Evolutionary conservation across 257 asterid species (phyloP), one percentile per base, ranked within the genome.

Genomic region (Perilla frutescens): DNA sequence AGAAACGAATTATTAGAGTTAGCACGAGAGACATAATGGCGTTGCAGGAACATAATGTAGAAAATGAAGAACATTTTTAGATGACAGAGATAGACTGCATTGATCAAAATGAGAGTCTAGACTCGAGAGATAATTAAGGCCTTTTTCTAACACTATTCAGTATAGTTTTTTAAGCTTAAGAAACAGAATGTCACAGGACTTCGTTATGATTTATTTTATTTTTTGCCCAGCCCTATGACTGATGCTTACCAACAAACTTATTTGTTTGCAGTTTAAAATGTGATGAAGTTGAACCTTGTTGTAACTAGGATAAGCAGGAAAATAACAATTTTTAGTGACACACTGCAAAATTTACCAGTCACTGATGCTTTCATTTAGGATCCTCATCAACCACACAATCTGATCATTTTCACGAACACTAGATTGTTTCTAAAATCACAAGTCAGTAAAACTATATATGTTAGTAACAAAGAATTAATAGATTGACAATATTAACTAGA

Each of bases 341-440:
- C 12, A 45, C 7, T 44, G 59, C 26, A 29, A 48, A 59, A 8
- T 32, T 78, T 84, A 90, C 96, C 96, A 87, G 78, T 81, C 79
- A 72, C 86, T 76, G 49, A 67, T 66, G 75, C 88, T 86, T 66
- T 83, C 83, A 44, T 82, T 78, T 49, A 90, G 80, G 47, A 70
- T 79, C 77, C 77, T 87, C 69, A 55, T 68, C 70, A 87, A 79
- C 91, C 91, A 86, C 60, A 34, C 70, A 49, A 81, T 60, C 45
- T 86, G 91, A 69, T 77, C 74, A 12, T 81, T 76, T 62, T 70
- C 79, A 32, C 32, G 69, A 14, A 32, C 75, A 72, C 49, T 81
- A 5, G 85, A 66, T 62, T 77, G 56, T 66, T 73, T 85, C 96
- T 89, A 68, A 81, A 43, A 73, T 61, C 64, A 78, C 9, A 43